Evolutionary conservation across 495 filamentous ascomycete genomes (phyloP), one percentile per base, ranked within the genome.

Genomic region (Cercophora sp.): DNA sequence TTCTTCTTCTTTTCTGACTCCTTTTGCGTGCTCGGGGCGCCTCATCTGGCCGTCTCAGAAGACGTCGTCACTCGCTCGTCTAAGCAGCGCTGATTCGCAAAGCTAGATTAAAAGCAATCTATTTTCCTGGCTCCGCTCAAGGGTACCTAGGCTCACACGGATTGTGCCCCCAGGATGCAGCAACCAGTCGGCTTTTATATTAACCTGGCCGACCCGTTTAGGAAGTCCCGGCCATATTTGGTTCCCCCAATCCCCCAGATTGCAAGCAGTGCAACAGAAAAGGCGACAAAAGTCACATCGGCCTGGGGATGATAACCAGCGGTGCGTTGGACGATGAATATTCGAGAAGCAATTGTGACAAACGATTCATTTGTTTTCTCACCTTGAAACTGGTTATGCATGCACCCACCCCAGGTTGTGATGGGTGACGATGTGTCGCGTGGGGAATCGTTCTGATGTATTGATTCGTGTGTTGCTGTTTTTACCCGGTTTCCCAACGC

Each of bases 401-500:
- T 9, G 8, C 13, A 26, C 11, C 15, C 26, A 26, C 11, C 23
- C 20, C 25, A 34, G 3, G 19, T 34, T 32, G 15, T 10, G 16
- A 22, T 22, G 20, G 24, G 2, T 0, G 35, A 27, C n/a, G 25
- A 31, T 5, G 35, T 31, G 36, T 23, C 35, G 25, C 36, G 48
- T 40, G 36, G 36, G 36, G n/a, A n/a, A n/a, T n/a, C n/a, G n/a
- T n/a, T n/a, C n/a, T n/a, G n/a, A n/a, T n/a, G n/a, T n/a, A n/a
- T n/a, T n/a, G n/a, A n/a, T 36, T 19, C 11, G 16, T 22, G 15
- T 9, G 35, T 27, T 10, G 36, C 15, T 19, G 18, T 16, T 25
- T 41, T 49, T 39, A 51, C 24, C 35, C 48, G 48, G 35, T 40
- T 51, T 40, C 48, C 48, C 23, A 51, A 51, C 34, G 24, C 22